Conservation (phyloP, 441 rosid species). For the California macrophylla region DNA sequence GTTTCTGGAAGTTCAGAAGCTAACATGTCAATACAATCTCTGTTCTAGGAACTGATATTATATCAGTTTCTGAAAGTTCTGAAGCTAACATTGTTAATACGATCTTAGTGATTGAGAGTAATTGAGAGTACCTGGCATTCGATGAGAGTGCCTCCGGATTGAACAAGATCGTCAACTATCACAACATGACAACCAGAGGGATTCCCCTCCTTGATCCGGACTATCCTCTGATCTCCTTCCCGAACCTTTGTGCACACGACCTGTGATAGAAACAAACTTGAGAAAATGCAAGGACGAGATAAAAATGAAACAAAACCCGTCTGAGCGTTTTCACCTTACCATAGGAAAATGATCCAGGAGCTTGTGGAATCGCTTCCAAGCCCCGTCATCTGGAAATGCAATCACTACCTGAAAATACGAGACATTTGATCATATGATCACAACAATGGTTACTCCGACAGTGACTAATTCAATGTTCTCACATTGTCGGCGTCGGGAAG, state of each 20-base stretch:
- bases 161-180: conserved; percentile 90
- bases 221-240: conserved; percentile 90
- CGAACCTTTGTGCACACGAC: conserved; percentile 94
- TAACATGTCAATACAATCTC: no score
- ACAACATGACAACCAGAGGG: conserved; percentile 84
- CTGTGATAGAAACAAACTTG: conserved; percentile 29
- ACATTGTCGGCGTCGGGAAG: conserved; percentile 69
- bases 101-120: no score
- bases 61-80: no score
- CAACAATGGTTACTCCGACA: not conserved
- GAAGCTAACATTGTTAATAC: no score
- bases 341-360: conserved; percentile 66
- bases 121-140: conserved; percentile 76
- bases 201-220: conserved; percentile 84
- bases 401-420: conserved; percentile 63
- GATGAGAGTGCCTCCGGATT: conserved; percentile 93
- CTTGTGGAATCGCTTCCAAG: conserved; percentile 97
- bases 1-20: no score
- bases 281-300: not conserved
- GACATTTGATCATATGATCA: no score
- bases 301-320: not conserved
- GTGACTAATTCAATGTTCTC: conserved; percentile 11
- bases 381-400: conserved; percentile 99
- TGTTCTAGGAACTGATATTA: no score
- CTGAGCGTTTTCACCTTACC: conserved; percentile 33